Percentiles rank a stretch among this genome's conserved stretches.
Evolutionary conservation across 2,329 filamentous ascomycete species (phyloP).

Genomic region (Ceratocystis papillata): DNA sequence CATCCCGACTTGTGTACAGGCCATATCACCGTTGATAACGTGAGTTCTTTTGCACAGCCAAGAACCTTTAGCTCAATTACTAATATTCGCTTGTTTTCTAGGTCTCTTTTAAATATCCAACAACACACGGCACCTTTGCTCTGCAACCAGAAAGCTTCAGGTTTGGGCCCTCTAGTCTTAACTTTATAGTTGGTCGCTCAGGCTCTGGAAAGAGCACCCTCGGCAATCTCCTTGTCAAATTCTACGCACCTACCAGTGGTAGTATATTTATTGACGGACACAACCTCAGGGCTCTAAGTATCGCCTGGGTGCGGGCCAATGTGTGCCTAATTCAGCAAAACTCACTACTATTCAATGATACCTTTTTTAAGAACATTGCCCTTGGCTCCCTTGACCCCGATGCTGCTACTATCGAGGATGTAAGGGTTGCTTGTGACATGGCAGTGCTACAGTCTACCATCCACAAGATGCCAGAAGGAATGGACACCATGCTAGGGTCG

Average conservation of each 20-base stretch:
- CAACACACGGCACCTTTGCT: constrained; percentile 49
- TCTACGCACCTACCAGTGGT: constrained; percentile 59
- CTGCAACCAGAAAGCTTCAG: constrained; percentile 53
- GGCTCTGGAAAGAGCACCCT: constrained; percentile 59
- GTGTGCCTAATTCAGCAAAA: constrained; percentile 74
- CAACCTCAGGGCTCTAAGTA: constrained; percentile 50
- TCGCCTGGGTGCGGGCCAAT: constrained; percentile 63
- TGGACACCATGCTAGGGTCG: constrained; percentile 60
- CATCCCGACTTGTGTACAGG: neutral
- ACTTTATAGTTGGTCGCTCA: constrained; percentile 44
- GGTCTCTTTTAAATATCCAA: constrained; percentile 73
- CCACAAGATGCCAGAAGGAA: constrained; percentile 52
- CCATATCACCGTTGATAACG: constrained; percentile 3
- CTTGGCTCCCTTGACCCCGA: constrained; percentile 49
- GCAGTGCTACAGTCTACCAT: constrained; percentile 61
- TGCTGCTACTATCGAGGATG: constrained; percentile 38
- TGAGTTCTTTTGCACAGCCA: neutral
- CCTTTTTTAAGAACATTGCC: constrained; percentile 64
- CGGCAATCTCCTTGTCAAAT: constrained; percentile 64
- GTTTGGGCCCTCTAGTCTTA: constrained; percentile 45
- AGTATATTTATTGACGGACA: constrained; percentile 58
- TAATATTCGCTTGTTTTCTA: constrained; percentile 30
- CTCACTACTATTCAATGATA: constrained; percentile 67
- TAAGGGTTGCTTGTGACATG: constrained; percentile 53
- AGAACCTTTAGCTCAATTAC: neutral